Percentiles rank a stretch among this genome's conserved stretches.
Evolutionary conservation across 78 protist genomes (phyloP).

Genomic region (Polysphondylium violaceum): DNA sequence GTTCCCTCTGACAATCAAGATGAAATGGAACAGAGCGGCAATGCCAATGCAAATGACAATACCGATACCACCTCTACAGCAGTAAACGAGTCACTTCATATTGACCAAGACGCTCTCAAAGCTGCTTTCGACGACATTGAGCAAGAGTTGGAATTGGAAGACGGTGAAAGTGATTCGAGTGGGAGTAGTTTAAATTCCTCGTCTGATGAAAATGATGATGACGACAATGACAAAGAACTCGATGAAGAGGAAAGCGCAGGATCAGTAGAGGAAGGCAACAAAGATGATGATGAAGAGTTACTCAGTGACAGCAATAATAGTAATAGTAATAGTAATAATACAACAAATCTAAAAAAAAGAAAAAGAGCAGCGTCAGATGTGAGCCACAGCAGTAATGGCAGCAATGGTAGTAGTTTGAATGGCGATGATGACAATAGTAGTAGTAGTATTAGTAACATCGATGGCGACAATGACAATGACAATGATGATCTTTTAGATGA

Average conservation of each 20-base stretch:
- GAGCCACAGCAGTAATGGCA: not conserved
- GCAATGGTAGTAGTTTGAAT: not conserved
- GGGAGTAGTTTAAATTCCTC: not conserved
- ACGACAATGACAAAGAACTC: not conserved
- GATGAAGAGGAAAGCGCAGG: not conserved
- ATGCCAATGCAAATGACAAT: not conserved
- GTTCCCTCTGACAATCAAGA: not conserved
- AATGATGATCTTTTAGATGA: not conserved
- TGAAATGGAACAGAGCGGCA: not conserved
- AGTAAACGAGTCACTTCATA: not conserved
- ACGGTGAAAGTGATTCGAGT: slow-evolving; percentile 37
- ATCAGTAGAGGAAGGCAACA: not conserved
- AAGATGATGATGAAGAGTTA: not conserved
- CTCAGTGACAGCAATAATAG: not conserved
- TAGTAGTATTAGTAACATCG: not conserved
- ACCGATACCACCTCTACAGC: not conserved
- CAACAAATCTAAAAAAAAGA: not conserved
- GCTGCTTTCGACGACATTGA: not conserved
- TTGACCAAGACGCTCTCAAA: not conserved
- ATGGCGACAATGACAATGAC: not conserved
- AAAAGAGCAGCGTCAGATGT: not conserved
- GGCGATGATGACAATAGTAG: not conserved
- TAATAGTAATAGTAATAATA: not conserved
- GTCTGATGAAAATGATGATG: slow-evolving; percentile 14
- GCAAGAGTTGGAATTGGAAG: slow-evolving; percentile 43